These are phyloP conservation scores for Tylopilus balloui DNA, from an alignment of 768 basidiomycete species.

Conservation along the genomic window DNA sequence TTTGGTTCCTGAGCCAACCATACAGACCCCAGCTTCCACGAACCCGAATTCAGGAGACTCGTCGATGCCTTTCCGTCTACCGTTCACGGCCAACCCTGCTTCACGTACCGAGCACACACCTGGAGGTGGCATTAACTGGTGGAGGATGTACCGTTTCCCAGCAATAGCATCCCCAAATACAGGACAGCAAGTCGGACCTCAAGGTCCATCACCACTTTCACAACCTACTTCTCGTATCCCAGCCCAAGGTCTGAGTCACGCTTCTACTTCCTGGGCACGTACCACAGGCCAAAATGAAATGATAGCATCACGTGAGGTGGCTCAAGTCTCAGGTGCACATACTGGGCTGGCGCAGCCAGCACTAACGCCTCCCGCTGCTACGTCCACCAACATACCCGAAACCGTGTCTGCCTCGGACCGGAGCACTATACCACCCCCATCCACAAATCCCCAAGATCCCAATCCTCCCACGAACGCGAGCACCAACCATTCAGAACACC, in stretches of 20 bases:
- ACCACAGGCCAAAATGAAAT: conserved; percentile 20
- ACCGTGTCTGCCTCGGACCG: conserved; percentile 9
- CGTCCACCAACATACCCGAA: conserved; percentile 16
- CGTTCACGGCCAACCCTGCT: conserved; percentile 28
- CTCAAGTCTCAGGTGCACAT: conserved; percentile 15
- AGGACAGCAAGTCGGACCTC: conserved; percentile 15
- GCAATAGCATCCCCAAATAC: conserved; percentile 46
- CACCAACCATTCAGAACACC: conserved; percentile 24
- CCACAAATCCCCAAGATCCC: conserved; percentile 14
- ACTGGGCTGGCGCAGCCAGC: conserved; percentile 14
- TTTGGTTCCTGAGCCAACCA: background rate
- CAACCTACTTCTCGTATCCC: conserved; percentile 20
- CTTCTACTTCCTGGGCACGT: conserved; percentile 17
- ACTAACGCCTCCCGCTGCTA: conserved; percentile 8
- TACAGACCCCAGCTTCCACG: conserved; percentile 1
- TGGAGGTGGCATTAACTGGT: conserved; percentile 64
- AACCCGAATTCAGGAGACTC: conserved; percentile 14
- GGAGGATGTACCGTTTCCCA: conserved; percentile 80
- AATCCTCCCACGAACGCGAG: conserved; percentile 12
- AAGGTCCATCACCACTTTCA: conserved; percentile 22
- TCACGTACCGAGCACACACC: conserved; percentile 37
- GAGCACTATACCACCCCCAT: conserved; percentile 3
- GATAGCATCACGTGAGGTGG: conserved; percentile 10
- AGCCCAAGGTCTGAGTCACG: conserved; percentile 19
- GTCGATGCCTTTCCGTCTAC: conserved; percentile 30